Evolutionary conservation across 176 grass and related monocot species (phyloP), one percentile per base, ranked within the genome.

Genomic region (Hsuehochloa calcarea): DNA sequence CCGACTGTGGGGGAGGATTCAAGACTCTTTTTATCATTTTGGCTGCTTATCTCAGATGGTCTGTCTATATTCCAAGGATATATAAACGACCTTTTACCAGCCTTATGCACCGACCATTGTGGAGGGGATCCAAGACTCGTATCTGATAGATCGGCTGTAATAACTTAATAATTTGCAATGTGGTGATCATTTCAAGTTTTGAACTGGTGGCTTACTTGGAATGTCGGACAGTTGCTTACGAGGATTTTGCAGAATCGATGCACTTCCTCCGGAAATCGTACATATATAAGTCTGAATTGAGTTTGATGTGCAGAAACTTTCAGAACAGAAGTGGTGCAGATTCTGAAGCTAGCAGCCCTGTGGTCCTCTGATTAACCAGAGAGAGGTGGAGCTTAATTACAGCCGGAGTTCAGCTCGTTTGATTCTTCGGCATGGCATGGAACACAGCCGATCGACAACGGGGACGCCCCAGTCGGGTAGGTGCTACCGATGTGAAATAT

Each of bases 31-130:
- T n/a, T 27, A 9, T 9, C 75, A 17, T 71, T 62, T 26, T 86
- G 54, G 74, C 52, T 70, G 75, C 65, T 70, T 12, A 79, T 51
- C 15, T 39, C 31, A 65, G 68, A 72, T 80, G 58, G 31, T 74
- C 58, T 45, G n/a, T n/a, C n/a, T n/a, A n/a, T n/a, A 65, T 80
- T 80, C 68, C 35, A 22, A 2, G 34, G 41, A 79, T 62, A 27
- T 64, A 38, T 34, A 23, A 16, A 7, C 26, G 43, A 14, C 14
- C 45, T 60, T 85, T 65, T 63, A 71, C 46, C 35, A 54, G 68
- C 72, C 69, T 56, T 64, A 6, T 52, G 4, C 68, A 54, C 85
- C 77, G 68, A 35, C 85, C 58, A 65, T 31, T 29, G 45, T 41
- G 16, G 44, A 3, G 31, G 41, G 50, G 65, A 41, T 65, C 17